Evolutionary conservation across 2,329 filamentous ascomycete species (phyloP), one percentile per base, ranked within the genome.

Genomic region (Penicillium sclerotigenum): DNA sequence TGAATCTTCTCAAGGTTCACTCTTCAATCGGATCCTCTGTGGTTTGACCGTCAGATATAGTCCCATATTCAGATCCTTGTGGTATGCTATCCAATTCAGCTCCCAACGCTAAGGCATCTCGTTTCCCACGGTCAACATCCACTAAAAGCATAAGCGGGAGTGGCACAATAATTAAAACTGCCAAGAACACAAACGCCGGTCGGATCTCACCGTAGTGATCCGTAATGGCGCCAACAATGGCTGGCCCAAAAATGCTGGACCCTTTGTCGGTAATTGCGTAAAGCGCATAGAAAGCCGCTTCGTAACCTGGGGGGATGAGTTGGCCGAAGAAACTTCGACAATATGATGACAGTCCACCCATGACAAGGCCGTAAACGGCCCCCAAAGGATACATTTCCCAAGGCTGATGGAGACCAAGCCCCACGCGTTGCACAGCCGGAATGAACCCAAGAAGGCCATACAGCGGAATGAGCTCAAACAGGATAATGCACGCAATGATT

Each of bases 181-280:
- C 91, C 38, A 99, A 79, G 71, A 99, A 99, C 81, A 89, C 91
- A 73, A 99, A 99, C 0, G 93, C 92, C 7, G 89, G 89, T 47
- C 90, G 82, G 56, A 94, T 93, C 64, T 89, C 87, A 5, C 89
- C 89, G 28, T 87, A 88, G 48, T 79, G 84, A 73, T 97, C 92
- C 13, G 94, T 96, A 62, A 99, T 96, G 13, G 87, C 85, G 1
- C 92, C 94, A 0, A 99, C 94, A 69, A 99, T 93, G 0, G 91
- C 89, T 0, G 94, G 94, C 0, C 94, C 94, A 73, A 99, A 97
- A 2, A 97, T 81, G 69, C 90, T 95, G 22, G 89, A 94, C 1
- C 93, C 92, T 74, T 99, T 99, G 73, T 99, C 94, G 1, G 94
- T 97, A 61, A 97, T 97, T 34, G 94, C 94, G 70, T 97, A 99